phyloP scores from a whole-genome alignment of 331 rosid species.

The Malus hybrid region DNA sequence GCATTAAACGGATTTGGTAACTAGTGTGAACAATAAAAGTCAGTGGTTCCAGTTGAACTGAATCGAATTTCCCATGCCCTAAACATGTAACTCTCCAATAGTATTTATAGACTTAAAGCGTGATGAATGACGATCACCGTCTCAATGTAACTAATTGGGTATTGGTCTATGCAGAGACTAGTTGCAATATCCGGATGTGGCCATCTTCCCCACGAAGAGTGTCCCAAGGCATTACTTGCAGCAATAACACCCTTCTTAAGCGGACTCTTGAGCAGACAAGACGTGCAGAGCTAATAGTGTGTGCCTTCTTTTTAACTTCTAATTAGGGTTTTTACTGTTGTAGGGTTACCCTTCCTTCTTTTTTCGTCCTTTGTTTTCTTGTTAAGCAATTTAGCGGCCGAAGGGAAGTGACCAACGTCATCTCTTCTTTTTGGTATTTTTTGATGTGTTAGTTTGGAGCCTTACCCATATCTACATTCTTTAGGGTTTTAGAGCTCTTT shows the following conservation, averaged over 20 bases:
- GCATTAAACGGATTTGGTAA: too few relatives aligned
- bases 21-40: background rate
- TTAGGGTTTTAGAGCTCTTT: constrained; percentile 8
- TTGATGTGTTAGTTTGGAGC: constrained; percentile 17
- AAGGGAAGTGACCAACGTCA: constrained; percentile 4
- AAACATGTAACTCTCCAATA: too few relatives aligned
- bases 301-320: background rate
- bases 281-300: background rate
- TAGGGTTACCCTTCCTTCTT: background rate
- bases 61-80: background rate
- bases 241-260: constrained; percentile 76
- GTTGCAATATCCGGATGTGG: constrained; percentile 95
- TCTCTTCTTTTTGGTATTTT: constrained; percentile 9
- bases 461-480: background rate
- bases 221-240: constrained; percentile 89
- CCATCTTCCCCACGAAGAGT: constrained; percentile 97
- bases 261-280: constrained; percentile 18
- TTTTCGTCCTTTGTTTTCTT: background rate
- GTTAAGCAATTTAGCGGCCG: background rate
- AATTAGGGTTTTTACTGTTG: background rate
- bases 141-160: background rate
- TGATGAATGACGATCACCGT: background rate
- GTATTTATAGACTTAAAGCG: too few relatives aligned
- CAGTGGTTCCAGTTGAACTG: background rate
- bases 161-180: constrained; percentile 55